Evolutionary conservation across 768 basidiomycete species (phyloP).

Genomic region (Artomyces pyxidatus): DNA sequence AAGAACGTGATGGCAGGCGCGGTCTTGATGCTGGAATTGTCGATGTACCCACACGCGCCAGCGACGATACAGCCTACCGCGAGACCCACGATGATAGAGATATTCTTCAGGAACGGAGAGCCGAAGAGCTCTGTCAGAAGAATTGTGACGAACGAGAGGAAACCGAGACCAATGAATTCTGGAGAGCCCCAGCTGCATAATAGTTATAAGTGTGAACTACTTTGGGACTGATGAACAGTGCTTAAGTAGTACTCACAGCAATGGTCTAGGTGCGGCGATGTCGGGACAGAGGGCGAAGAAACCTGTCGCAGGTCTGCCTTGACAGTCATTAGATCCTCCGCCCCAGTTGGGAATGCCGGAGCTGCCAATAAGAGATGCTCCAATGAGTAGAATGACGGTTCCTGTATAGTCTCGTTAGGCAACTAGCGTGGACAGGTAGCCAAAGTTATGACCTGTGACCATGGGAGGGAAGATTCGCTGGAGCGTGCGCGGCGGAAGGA

Average conservation of each 20-base stretch:
- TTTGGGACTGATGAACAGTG: neutral
- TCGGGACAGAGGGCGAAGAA: slow-evolving; percentile 68
- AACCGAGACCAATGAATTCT: slow-evolving; percentile 80
- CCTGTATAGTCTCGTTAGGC: slow-evolving; percentile 29
- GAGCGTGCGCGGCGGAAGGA: slow-evolving; percentile 56
- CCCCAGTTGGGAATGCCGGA: slow-evolving; percentile 80
- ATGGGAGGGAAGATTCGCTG: slow-evolving; percentile 72
- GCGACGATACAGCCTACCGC: slow-evolving; percentile 75
- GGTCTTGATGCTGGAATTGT: slow-evolving; percentile 49
- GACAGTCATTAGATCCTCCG: slow-evolving; percentile 72
- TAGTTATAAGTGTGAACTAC: neutral
- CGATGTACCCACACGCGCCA: slow-evolving; percentile 73
- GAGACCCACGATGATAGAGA: slow-evolving; percentile 68
- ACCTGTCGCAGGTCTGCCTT: slow-evolving; percentile 48
- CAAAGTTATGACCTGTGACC: slow-evolving; percentile 46
- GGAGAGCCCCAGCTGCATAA: slow-evolving; percentile 63
- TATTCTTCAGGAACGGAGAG: slow-evolving; percentile 78
- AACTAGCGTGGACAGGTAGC: neutral
- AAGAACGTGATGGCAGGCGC: slow-evolving; percentile 79
- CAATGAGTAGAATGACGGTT: slow-evolving; percentile 74
- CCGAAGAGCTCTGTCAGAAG: slow-evolving; percentile 78
- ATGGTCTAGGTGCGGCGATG: slow-evolving; percentile 59
- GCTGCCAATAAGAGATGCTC: slow-evolving; percentile 64
- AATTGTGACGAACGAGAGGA: slow-evolving; percentile 72
- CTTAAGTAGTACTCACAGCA: slow-evolving; percentile 35